Evolutionary conservation across 176 grass and related monocot species (phyloP), one percentile per base, ranked within the genome.

Genomic region (Phoenix roebelenii): DNA sequence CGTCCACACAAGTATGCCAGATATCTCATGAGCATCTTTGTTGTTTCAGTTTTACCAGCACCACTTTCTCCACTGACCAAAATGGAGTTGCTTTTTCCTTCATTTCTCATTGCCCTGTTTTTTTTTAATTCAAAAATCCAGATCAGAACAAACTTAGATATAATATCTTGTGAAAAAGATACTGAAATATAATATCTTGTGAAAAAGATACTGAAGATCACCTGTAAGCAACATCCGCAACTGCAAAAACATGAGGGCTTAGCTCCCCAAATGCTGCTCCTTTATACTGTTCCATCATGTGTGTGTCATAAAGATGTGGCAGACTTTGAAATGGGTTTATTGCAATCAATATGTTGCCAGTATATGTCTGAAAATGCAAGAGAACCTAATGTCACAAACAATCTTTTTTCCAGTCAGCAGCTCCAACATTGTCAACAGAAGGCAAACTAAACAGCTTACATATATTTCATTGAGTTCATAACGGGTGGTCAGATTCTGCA

Each of bases 321-420:
- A 97, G 60, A 69, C 87, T 97, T 85, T 91, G 92, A 63, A 97
- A 97, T 53, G 92, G 92, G 77, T 97, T 97, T 70, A 97, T 83
- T 24, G 92, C 92, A 63, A 97, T 97, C 63, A 97, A 73, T 64
- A 97, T 97, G 54, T 85, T 90, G 18, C 92, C 92, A 15, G 88
- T 90, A 50, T 97, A 97, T 51, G 84, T 91, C 92, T 97, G 78
- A 54, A 65, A 80, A 14, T 23, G 63, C 63, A 83, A 79, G 35
- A 71, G 44, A 82, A 70, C 16, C 9, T 44, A 44, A 6, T 18
- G 56, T 50, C 22, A 51, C 20, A 18, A 18, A 23, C 35, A 59
- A 10, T 18, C 22, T 25, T 49, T 12, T 59, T 58, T 14, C 7
- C 14, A 59, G 22, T 22, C 20, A 50, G 26, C 22, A 59, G 17